Evolutionary conservation across 495 filamentous ascomycete genomes (phyloP), one percentile per base, ranked within the genome.

Genomic region (Penicillium psychrofluorescens): DNA sequence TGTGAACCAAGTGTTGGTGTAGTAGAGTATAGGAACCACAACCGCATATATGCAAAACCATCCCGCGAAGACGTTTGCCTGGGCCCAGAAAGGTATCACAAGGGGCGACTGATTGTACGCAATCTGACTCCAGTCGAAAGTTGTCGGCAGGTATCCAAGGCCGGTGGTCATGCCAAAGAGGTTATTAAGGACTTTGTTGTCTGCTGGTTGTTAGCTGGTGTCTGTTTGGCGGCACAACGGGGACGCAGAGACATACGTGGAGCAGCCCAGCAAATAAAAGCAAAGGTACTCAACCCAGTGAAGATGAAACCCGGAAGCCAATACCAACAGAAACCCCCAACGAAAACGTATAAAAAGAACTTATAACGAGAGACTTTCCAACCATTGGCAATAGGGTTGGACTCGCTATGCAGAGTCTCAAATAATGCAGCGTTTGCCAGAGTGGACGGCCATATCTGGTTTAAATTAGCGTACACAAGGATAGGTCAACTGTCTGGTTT

Each of bases 261-360:
- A 0, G 80, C 81, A 53, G 91, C 87, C 88, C 88, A 95, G 14
- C 86, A 90, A 38, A 91, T 64, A 41, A 88, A 84, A 54, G 79
- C 91, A 67, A 95, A 95, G 53, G 90, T 90, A 56, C 83, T 88
- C 43, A 92, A 70, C 0, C 85, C 86, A 4, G 88, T 87, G 60
- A 91, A 78, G 36, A 92, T 68, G 7, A 95, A 68, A 0, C 86
- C 88, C 1, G 88, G 88, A 9, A 83, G 75, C 51, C 78, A 82
- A 56, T 91, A 95, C 68, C 88, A 95, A n/a, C 77, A 42, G 41
- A 75, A 79, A 2, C 69, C 64, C n/a, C 50, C 62, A 4, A 64
- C 38, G 11, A 74, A 77, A 16, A 81, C 53, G 11, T 74, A 53
- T 14, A 67, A 59, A 46, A 84, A 84, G 72, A 78, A 83, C 29